A percentile compares a stretch with the other conserved stretches of the same genome.
Conservation (phyloP, 2,329 filamentous ascomycete species). For the Exophiala sideris region DNA sequence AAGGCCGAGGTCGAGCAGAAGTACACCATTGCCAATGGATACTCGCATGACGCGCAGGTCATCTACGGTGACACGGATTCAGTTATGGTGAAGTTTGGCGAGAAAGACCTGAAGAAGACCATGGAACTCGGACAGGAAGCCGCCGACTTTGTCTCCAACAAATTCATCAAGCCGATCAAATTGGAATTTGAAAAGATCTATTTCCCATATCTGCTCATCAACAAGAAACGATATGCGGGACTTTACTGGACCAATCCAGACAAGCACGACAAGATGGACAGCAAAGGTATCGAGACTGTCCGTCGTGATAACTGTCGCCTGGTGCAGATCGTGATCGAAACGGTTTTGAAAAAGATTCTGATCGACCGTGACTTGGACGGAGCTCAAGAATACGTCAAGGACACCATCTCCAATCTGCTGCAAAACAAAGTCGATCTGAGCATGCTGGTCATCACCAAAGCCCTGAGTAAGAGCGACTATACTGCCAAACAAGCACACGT, state of each 20-base stretch:
- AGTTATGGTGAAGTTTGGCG: conserved; percentile 99
- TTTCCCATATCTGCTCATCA: conserved; percentile 95
- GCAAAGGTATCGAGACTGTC: conserved; percentile 97
- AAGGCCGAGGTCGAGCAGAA: conserved; percentile 89
- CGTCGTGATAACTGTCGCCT: conserved; percentile 92
- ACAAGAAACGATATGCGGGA: conserved; percentile 99
- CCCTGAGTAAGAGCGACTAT: conserved; percentile 86
- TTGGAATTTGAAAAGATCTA: conserved; percentile 99
- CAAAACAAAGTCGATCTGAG: conserved; percentile 99
- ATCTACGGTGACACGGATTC: conserved; percentile 99
- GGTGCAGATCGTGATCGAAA: conserved; percentile 96
- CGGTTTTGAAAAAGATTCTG: conserved; percentile 88
- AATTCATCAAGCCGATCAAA: conserved; percentile 96
- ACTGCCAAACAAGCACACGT: conserved; percentile 92
- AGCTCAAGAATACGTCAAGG: conserved; percentile 94
- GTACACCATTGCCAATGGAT: conserved; percentile 92
- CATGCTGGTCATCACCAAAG: conserved; percentile 98
- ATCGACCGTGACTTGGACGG: conserved; percentile 88
- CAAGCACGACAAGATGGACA: conserved; percentile 99
- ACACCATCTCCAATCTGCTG: conserved; percentile 88
- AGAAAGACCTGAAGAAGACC: conserved; percentile 76
- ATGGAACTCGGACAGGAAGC: conserved; percentile 97
- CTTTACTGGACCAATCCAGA: conserved; percentile 92
- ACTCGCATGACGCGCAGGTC: conserved; percentile 89
- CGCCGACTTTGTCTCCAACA: conserved; percentile 78